Percentiles rank a stretch among this genome's conserved stretches.
Evolutionary conservation across 345 rosid species (phyloP).

Genomic region (Syzygium oleosum): DNA sequence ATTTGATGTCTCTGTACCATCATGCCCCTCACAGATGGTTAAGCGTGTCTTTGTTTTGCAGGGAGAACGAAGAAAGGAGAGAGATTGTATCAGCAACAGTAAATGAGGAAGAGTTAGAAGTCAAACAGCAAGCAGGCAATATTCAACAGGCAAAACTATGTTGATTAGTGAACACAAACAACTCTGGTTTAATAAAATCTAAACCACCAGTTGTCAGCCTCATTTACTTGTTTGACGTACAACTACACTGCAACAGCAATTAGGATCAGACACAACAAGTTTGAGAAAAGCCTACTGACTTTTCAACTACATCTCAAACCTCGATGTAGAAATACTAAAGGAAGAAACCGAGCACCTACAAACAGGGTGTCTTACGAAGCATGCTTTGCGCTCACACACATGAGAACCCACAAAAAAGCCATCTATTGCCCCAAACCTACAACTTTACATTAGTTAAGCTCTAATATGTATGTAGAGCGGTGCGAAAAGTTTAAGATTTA

Average conservation of each 20-base stretch:
- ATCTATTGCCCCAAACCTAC: neutral
- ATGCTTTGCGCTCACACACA: neutral
- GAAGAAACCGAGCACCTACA: neutral
- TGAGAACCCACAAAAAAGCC: neutral
- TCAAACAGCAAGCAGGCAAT: neutral
- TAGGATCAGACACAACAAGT: neutral
- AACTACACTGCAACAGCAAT: neutral
- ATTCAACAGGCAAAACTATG: neutral
- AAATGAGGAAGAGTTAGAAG: neutral
- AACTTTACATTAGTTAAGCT: neutral
- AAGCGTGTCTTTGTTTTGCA: constrained; percentile 51
- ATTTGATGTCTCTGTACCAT: constrained; percentile 94
- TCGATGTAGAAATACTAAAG: neutral
- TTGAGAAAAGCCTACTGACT: neutral
- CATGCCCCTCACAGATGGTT: constrained; percentile 97
- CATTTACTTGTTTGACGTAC: neutral
- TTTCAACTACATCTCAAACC: neutral
- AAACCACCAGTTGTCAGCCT: neutral
- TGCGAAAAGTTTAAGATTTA: neutral
- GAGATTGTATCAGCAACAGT: neutral
- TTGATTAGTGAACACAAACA: neutral
- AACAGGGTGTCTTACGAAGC: neutral
- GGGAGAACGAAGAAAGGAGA: neutral
- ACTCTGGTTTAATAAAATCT: neutral
- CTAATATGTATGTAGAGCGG: neutral